Evolutionary conservation across 441 rosid species (phyloP), one percentile per base, ranked within the genome.

Genomic region (Pelargonium cotyledonis): DNA sequence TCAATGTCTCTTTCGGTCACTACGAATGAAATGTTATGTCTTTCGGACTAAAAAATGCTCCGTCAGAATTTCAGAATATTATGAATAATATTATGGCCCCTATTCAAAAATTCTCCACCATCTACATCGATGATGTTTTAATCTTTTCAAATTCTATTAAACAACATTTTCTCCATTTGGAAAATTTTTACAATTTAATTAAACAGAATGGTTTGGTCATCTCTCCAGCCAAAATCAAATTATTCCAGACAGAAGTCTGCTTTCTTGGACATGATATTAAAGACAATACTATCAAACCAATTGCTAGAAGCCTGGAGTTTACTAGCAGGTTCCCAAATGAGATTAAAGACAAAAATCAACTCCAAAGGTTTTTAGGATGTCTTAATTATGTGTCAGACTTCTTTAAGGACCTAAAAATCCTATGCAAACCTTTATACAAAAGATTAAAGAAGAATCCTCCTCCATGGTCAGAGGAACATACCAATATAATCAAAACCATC

Each of bases 21-120:
- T 72, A 66, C 12, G 75, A 67, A 18, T 72, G 67, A 61, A 67
- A 66, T 26, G 49, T 66, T 3, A 65, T 40, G 51, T 19, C 3
- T 1, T 65, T 40, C 21, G 51, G 68, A 5, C 1, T 65, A 10
- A 9, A 72, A 9, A 69, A 69, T 69, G 57, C 66, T 2, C 66
- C 72, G 31, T 69, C 57, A 12, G 51, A 38, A 40, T 65, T 65
- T 16, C 51, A 65, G 35, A 65, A 43, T n/a, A 65, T 65, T 0
- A 65, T 40, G 68, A 65, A 65, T 65, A 21, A 65, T 4, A 38
- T 15, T 12, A 35, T 38, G 11, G 0, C 1, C 0, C 53, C 18
- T 26, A 51, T 51, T 2, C 23, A 11, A 12, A 16, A 2, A 2
- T 38, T 38, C 41, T 38, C 41, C 6, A 65, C 35, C 8, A 29